These are phyloP conservation scores for Colletotrichum noveboracense DNA, from an alignment of 2,329 filamentous ascomycete genomes.

Conservation along the genomic window DNA sequence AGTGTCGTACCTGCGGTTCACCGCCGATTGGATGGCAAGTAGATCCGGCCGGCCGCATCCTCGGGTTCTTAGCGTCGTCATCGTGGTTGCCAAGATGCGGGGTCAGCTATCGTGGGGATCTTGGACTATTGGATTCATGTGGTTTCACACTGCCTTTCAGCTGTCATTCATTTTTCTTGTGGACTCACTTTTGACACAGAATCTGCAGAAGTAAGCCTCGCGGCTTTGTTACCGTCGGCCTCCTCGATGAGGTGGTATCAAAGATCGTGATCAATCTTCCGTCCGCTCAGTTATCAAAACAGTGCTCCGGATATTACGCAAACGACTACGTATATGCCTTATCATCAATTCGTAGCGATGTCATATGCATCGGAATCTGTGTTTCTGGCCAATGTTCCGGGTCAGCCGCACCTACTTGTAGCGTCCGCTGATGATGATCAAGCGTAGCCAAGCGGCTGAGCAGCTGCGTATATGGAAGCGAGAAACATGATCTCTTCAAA, in stretches of 20 bases:
- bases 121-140: not conserved
- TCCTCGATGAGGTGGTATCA: not conserved
- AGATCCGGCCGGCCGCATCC: not conserved
- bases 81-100: not conserved
- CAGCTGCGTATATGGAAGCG: not conserved
- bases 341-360: not conserved
- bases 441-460: not conserved
- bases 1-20: not conserved
- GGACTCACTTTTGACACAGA: not conserved
- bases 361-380: not conserved
- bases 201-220: not conserved
- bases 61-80: not conserved
- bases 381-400: not conserved
- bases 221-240: not conserved
- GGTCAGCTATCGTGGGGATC: not conserved
- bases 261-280: not conserved
- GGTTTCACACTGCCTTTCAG: not conserved
- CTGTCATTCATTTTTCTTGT: not conserved
- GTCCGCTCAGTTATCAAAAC: not conserved
- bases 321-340: not conserved
- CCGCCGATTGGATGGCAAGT: not conserved
- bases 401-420: not conserved
- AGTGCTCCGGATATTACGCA: not conserved
- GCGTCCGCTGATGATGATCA: not conserved
- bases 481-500: not conserved